These are phyloP conservation scores for Monosporascus ibericus DNA, from an alignment of 2,329 filamentous ascomycete genomes.

Conservation along the genomic window DNA sequence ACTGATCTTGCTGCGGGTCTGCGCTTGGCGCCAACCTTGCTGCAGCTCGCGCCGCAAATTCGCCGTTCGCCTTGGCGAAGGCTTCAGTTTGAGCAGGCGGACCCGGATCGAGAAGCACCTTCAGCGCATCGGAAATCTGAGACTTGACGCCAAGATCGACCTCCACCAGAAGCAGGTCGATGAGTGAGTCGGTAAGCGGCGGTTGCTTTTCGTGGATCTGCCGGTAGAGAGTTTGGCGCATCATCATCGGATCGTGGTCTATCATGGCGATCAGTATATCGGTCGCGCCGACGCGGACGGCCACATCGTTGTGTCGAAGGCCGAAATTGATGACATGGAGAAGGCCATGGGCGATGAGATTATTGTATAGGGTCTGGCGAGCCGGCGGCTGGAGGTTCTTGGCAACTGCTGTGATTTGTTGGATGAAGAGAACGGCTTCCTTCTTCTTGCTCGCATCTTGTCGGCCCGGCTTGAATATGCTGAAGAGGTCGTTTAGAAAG, in stretches of 20 bases:
- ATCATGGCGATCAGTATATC: constrained; percentile 92
- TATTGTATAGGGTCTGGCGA: constrained; percentile 77
- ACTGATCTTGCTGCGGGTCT: constrained; percentile 75
- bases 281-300: constrained; percentile 83
- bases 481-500: constrained; percentile 82
- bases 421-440: constrained; percentile 91
- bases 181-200: constrained; percentile 84
- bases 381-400: constrained; percentile 87
- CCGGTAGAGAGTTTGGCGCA: constrained; percentile 86
- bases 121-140: constrained; percentile 91
- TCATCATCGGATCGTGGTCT: constrained; percentile 92
- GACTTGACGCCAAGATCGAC: constrained; percentile 91
- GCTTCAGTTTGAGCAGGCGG: constrained; percentile 45
- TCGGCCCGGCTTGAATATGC: constrained; percentile 67
- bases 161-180: constrained; percentile 86
- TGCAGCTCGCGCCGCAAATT: constrained; percentile 60
- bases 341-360: constrained; percentile 82
- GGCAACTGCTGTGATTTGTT: constrained; percentile 89
- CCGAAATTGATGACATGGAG: constrained; percentile 89
- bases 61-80: constrained; percentile 58
- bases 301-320: constrained; percentile 75
- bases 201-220: constrained; percentile 82
- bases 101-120: constrained; percentile 79
- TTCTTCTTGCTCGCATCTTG: constrained; percentile 70
- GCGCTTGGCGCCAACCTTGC: constrained; percentile 36